Evolutionary conservation across 495 filamentous ascomycete genomes (phyloP), one percentile per base, ranked within the genome.

Genomic region (Copromyces sp.): DNA sequence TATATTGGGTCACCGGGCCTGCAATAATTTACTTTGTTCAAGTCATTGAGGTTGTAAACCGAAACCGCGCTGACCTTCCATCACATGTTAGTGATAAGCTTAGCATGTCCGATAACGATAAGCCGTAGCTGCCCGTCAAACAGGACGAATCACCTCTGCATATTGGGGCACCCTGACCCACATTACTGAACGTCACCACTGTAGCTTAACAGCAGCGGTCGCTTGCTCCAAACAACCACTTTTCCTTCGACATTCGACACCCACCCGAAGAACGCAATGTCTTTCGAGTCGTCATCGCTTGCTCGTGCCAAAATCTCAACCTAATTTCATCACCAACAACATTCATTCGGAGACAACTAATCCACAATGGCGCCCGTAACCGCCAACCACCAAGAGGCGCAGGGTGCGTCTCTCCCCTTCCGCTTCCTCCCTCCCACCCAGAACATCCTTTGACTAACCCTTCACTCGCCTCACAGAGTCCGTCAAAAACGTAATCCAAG

Each of bases 401-500:
- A 86, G 78, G 82, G 86, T 86, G 74, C 76, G 79, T 71, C 32
- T 42, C 38, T 11, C 59, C 29, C 35, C 39, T 20, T 16, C 32
- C 29, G 7, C 41, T 44, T n/a, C 29, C 41, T 39, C 4, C 44
- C n/a, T 14, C n/a, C 1, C 44, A 9, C n/a, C 9, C 47, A 14
- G 4, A 35, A 41, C 9, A 42, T 29, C 69, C 11, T 16, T 24
- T 38, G 29, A 68, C 73, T 75, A 71, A 78, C 77, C 35, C 35
- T 69, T 29, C 20, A 0, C 35, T 29, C 11, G 32, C 39, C 47
- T 3, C 14, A 9, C 77, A 90, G 89, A 86, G 53, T 85, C 88
- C 75, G 82, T 92, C 80, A 91, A 92, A 73, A 83, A 87, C 76
- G 86, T 94, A 47, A 94, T 98, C 80, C 92, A 95, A 77, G 91